phyloP scores from a whole-genome alignment of 345 rosid genomes.

The Aquilaria malaccensis region DNA sequence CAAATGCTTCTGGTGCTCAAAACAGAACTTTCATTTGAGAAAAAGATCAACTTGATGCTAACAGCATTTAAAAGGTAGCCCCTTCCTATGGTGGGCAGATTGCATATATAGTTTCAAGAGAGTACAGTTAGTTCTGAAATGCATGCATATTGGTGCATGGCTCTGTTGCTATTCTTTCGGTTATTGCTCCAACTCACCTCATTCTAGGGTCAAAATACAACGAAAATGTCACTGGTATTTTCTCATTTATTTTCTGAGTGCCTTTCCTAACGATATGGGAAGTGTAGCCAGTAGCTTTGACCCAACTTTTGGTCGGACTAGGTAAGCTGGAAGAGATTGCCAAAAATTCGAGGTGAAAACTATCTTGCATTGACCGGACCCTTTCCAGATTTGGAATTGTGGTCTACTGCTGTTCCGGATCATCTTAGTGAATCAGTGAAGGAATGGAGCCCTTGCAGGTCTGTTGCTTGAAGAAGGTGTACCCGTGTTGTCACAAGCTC shows the following conservation, averaged over 20 bases:
- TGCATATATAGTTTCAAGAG: too few relatives aligned
- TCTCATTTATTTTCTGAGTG: background rate
- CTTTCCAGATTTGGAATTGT: constrained; percentile 48
- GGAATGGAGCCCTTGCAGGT: constrained; percentile 55
- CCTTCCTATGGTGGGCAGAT: too few relatives aligned
- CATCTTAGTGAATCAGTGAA: constrained; percentile 43
- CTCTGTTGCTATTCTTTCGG: too few relatives aligned
- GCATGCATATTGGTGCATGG: background rate
- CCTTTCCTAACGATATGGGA: background rate
- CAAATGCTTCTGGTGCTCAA: too few relatives aligned
- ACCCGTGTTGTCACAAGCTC: background rate
- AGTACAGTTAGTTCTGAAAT: background rate
- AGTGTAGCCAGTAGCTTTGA: background rate
- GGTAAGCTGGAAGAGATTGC: constrained; percentile 69
- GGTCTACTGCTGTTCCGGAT: constrained; percentile 55
- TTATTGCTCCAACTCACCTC: too few relatives aligned
- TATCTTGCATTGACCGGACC: constrained; percentile 69
- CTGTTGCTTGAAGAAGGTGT: constrained; percentile 9
- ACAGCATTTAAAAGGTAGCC: too few relatives aligned
- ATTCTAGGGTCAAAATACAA: too few relatives aligned
- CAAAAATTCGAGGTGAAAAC: constrained; percentile 43
- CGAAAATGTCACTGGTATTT: background rate
- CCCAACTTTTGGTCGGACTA: constrained; percentile 15
- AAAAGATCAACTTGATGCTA: too few relatives aligned
- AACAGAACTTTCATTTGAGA: too few relatives aligned